These are phyloP conservation scores for Euphorbia peplus DNA, from an alignment of 345 rosid species.

Conservation along the genomic window DNA sequence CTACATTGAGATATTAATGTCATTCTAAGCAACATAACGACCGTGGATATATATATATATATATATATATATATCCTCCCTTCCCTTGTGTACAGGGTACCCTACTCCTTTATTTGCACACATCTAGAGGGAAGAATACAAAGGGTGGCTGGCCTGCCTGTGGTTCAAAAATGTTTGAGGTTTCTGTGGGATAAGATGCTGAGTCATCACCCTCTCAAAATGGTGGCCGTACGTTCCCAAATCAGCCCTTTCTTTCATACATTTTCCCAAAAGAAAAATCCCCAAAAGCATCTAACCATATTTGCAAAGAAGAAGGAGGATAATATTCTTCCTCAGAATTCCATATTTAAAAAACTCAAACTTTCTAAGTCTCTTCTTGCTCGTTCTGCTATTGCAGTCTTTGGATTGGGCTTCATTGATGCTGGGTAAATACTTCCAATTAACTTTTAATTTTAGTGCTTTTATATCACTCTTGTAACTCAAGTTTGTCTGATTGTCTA, in stretches of 20 bases:
- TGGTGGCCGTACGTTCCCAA: conserved; percentile 24
- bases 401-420: conserved; percentile 72
- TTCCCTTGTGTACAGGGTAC: too few relatives aligned
- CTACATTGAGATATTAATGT: too few relatives aligned
- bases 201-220: conserved; percentile 20
- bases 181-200: neutral
- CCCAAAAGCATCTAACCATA: conserved; percentile 8
- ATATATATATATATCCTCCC: too few relatives aligned
- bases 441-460: too few relatives aligned
- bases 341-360: conserved; percentile 1
- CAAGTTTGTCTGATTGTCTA: too few relatives aligned
- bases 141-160: too few relatives aligned
- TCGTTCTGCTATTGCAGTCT: conserved; percentile 41
- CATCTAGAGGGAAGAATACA: too few relatives aligned
- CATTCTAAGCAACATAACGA: too few relatives aligned
- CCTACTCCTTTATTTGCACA: too few relatives aligned
- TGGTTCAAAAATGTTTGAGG: too few relatives aligned
- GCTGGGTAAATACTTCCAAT: conserved; percentile 60
- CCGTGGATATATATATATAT: too few relatives aligned
- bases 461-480: too few relatives aligned
- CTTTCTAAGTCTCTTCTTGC: conserved; percentile 24
- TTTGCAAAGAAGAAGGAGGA: conserved; percentile 41
- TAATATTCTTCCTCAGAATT: conserved; percentile 17
- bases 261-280: conserved; percentile 11
- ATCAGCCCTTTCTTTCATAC: conserved; percentile 22